Percentiles rank a stretch among this genome's conserved stretches.
Evolutionary conservation across 2,329 filamentous ascomycete species (phyloP).

Genomic region (Pestalotiopsis sp.): DNA sequence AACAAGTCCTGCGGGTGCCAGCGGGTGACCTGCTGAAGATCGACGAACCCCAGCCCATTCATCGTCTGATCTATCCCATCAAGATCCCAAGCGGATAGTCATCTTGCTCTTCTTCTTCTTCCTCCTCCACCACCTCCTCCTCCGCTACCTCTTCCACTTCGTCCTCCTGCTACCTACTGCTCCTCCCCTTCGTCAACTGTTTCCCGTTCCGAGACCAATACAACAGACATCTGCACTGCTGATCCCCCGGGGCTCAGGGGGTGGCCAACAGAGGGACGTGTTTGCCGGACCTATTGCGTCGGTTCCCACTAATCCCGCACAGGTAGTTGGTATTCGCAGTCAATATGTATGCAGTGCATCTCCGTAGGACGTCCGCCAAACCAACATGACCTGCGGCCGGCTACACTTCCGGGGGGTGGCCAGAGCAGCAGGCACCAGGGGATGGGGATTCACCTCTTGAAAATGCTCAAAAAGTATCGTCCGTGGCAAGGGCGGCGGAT

Average conservation of each 20-base stretch:
- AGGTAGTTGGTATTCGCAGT: background rate
- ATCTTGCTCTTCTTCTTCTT: too few species aligned
- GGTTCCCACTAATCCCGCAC: background rate
- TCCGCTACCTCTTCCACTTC: too few species aligned
- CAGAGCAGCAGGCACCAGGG: too few species aligned
- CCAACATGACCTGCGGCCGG: background rate
- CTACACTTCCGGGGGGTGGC: background rate
- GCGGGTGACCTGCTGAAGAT: slow-evolving; percentile 4
- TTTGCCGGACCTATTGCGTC: background rate
- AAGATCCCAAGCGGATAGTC: background rate
- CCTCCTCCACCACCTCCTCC: too few species aligned
- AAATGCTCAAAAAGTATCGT: too few species aligned
- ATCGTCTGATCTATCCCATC: background rate
- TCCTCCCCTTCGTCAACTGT: too few species aligned
- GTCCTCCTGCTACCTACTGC: too few species aligned
- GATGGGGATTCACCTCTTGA: too few species aligned
- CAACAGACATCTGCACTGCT: too few species aligned
- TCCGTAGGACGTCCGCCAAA: background rate
- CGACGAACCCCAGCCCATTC: background rate
- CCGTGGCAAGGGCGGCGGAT: too few species aligned
- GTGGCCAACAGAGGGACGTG: background rate
- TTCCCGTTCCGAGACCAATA: too few species aligned
- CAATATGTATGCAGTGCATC: background rate
- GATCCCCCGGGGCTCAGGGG: too few species aligned
- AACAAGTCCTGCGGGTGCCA: background rate